Evolutionary conservation across 2,329 filamentous ascomycete genomes (phyloP).

Genomic region (Ceratocystis diversiconidia): DNA sequence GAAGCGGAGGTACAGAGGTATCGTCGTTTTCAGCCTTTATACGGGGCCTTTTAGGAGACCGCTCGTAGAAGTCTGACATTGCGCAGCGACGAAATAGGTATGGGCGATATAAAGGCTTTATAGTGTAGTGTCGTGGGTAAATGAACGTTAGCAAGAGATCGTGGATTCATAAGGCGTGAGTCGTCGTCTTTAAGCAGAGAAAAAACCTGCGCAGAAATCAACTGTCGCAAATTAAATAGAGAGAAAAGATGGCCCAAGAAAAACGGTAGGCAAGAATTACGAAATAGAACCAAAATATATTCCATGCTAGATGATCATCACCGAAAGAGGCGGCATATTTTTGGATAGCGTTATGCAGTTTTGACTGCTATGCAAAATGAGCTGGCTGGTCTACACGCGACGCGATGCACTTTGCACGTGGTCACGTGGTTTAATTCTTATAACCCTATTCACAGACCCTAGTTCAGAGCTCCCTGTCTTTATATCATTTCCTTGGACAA

Average conservation of each 20-base stretch:
- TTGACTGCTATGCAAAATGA: not conserved
- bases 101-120: not conserved
- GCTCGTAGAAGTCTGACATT: constrained; percentile 10
- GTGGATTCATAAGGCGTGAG: constrained; percentile 6
- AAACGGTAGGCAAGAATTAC: not conserved
- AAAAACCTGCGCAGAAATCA: not conserved
- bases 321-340: not conserved
- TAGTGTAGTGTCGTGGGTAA: not conserved
- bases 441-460: not conserved
- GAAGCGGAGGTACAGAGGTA: not conserved
- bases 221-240: not conserved
- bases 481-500: constrained; percentile 29
- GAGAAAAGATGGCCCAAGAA: not conserved
- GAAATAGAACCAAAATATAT: not conserved
- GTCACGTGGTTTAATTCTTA: constrained; percentile 9
- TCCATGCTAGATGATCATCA: not conserved
- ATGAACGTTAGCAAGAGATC: not conserved
- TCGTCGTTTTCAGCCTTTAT: not conserved
- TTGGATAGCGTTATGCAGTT: not conserved
- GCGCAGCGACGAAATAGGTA: not conserved
- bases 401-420: constrained; percentile 16
- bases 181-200: not conserved
- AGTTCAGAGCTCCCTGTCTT: not conserved
- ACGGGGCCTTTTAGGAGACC: constrained; percentile 11
- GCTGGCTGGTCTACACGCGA: not conserved